Conservation (phyloP, 805 yeast genomes). For the Candida khao-thaluensis region DNA sequence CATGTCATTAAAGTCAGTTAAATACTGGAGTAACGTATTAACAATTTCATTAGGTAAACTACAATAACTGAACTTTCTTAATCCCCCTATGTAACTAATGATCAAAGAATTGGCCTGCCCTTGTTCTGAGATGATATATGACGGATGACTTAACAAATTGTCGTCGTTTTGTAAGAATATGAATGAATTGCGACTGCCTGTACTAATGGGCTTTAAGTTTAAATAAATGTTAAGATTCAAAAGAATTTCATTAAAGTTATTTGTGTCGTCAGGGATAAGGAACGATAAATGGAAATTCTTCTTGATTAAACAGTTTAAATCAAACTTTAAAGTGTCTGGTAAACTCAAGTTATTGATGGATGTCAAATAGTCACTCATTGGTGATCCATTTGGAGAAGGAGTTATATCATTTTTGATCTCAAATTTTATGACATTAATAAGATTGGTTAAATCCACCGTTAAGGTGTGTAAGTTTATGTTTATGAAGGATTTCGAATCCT, state of each 20-base stretch:
- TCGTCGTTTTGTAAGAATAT: slow-evolving; percentile 23
- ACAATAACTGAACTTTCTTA: slow-evolving; percentile 40
- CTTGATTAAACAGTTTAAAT: slow-evolving; percentile 29
- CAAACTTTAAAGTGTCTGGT: slow-evolving; percentile 24
- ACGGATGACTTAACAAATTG: slow-evolving; percentile 24
- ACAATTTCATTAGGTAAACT: slow-evolving; percentile 31
- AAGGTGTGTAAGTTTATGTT: slow-evolving; percentile 58
- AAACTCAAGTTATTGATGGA: slow-evolving; percentile 6
- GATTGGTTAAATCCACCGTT: slow-evolving; percentile 55
- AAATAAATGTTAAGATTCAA: slow-evolving; percentile 36
- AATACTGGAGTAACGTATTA: slow-evolving; percentile 22
- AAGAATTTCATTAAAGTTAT: slow-evolving; percentile 31
- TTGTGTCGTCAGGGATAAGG: slow-evolving; percentile 34
- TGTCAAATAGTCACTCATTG: slow-evolving; percentile 4
- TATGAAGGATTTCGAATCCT: slow-evolving; percentile 55
- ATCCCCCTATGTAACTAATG: slow-evolving; percentile 40
- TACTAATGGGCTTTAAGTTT: slow-evolving; percentile 15
- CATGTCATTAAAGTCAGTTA: slow-evolving; percentile 18
- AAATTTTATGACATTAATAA: slow-evolving; percentile 19
- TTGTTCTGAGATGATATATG: slow-evolving; percentile 30
- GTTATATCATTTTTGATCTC: slow-evolving; percentile 14
- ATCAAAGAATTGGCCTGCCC: slow-evolving; percentile 28
- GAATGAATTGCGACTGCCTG: slow-evolving; percentile 18
- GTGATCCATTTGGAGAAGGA: slow-evolving; percentile 1
- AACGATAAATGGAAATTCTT: slow-evolving; percentile 37